Evolutionary conservation across 2,329 filamentous ascomycete species (phyloP).

Genomic region (Rasamsonia emersonii): DNA sequence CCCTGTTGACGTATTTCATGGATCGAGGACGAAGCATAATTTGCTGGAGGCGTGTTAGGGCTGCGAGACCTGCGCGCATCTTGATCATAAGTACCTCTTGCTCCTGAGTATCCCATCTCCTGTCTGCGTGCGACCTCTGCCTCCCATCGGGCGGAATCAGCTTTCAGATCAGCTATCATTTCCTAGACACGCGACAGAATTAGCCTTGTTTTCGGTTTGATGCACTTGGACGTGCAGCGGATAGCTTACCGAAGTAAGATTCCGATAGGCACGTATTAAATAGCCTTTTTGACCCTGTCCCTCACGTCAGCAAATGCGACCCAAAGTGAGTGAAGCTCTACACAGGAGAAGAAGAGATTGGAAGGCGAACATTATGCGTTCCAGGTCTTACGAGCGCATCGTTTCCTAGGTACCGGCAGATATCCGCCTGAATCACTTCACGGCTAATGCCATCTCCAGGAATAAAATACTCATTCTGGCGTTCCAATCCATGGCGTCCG

Average conservation of each 20-base stretch:
- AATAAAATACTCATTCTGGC: conserved; percentile 70
- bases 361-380: conserved; percentile 57
- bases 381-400: conserved; percentile 71
- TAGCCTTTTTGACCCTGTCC: conserved; percentile 61
- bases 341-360: conserved; percentile 11
- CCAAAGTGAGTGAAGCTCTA: conserved; percentile 8
- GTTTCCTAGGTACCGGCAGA: conserved; percentile 75
- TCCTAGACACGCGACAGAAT: conserved; percentile 29
- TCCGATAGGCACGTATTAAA: conserved; percentile 70
- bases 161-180: conserved; percentile 48
- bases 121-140: conserved; percentile 32
- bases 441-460: conserved; percentile 72
- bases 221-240: conserved; percentile 11
- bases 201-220: conserved; percentile 13
- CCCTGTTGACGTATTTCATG: conserved; percentile 30
- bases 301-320: conserved; percentile 20
- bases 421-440: conserved; percentile 76
- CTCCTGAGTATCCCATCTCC: conserved; percentile 31
- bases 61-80: conserved; percentile 26
- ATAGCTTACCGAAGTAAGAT: conserved; percentile 62
- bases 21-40: conserved; percentile 27
- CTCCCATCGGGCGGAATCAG: conserved; percentile 46
- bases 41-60: conserved; percentile 30
- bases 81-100: conserved; percentile 35
- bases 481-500: conserved; percentile 27